Conservation (phyloP, 2,329 filamentous ascomycete genomes). For the Claviceps cyperi region DNA sequence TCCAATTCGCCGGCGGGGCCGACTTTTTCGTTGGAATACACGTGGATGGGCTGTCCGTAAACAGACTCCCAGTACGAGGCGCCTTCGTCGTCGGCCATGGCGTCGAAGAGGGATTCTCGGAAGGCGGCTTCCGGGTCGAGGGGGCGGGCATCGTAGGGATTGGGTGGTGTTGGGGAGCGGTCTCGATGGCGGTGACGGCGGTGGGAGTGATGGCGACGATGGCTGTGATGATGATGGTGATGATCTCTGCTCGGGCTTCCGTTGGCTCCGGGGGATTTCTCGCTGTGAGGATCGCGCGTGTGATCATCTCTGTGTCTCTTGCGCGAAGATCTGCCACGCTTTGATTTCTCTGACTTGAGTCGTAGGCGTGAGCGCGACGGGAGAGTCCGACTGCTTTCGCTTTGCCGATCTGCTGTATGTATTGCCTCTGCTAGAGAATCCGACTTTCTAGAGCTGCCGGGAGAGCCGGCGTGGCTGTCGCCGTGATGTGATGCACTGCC, state of each 20-base stretch:
- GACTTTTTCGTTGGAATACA: conserved; percentile 42
- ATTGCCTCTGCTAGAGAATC: background rate
- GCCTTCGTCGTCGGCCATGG: conserved; percentile 91
- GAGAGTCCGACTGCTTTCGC: background rate
- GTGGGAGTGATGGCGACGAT: conserved; percentile 10
- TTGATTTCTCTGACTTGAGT: conserved; percentile 4
- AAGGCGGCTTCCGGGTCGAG: conserved; percentile 66
- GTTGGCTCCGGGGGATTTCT: conserved; percentile 9
- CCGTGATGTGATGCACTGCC: background rate
- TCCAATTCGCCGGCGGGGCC: conserved; percentile 48
- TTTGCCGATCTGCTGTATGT: background rate
- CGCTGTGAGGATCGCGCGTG: conserved; percentile 6
- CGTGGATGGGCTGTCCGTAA: conserved; percentile 90
- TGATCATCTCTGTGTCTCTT: background rate
- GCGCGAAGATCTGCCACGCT: conserved; percentile 1
- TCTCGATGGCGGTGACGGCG: conserved; percentile 20
- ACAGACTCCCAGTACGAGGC: conserved; percentile 90
- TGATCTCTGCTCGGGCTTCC: conserved; percentile 13
- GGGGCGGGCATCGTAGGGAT: conserved; percentile 30
- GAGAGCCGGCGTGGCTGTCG: conserved; percentile 3
- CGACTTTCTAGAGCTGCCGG: background rate
- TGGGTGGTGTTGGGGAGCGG: conserved; percentile 30
- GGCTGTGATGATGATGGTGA: conserved; percentile 10
- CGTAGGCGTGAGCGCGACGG: conserved; percentile 2
- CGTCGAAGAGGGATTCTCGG: conserved; percentile 88